Base-by-base conservation (phyloP, 177 flowering plant genomes). In the Vitis hybrid region DNA sequence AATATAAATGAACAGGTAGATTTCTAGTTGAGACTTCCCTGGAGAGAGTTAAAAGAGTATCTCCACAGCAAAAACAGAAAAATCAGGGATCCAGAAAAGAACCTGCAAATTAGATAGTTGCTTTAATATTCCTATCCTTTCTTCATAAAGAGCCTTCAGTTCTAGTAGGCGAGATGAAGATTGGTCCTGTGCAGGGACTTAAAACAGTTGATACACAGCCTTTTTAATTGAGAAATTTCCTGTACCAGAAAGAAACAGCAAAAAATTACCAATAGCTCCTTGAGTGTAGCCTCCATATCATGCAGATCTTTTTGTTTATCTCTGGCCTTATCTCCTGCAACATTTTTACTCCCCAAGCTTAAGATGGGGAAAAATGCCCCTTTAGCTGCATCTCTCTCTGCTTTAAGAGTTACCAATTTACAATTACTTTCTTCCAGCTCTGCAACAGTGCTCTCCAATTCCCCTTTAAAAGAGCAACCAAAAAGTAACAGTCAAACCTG, bases 231-330 rank as follows among this genome's bases (percentile, higher is more conserved):
- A 52, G 51, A 54, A n/a, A 57, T 59, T 18, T 56, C 24, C 40
- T 35, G 40, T 35, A 35, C 40, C 40, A 35, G 3, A 35, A 56
- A 60, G 48, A 49, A 48, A 68, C 30, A 52, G 24, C 52, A 16
- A 56, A 40, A 46, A 52, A 66, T 78, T 86, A 91, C 99, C 91
- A 68, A 55, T 51, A 88, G 78, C 73, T 88, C 96, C 81, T 85
- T 89, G 46, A 91, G 80, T 56, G 78, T 52, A 46, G 87, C 80
- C 76, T 91, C 98, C 93, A 91, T 81, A 49, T 89, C 96, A 65
- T 84, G 90, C 77, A 89, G 58, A 74, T 91, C 91, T 66, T 84
- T 90, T 60, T 85, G 87, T 72, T 85, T 93, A 73, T 93, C 93
- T 70, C 79, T 85, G 52, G 74, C 67, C 76, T 75, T 89, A 59